Evolutionary conservation across 2,329 filamentous ascomycete genomes (phyloP), one percentile per base, ranked within the genome.

Genomic region (Madurella mycetomatis): DNA sequence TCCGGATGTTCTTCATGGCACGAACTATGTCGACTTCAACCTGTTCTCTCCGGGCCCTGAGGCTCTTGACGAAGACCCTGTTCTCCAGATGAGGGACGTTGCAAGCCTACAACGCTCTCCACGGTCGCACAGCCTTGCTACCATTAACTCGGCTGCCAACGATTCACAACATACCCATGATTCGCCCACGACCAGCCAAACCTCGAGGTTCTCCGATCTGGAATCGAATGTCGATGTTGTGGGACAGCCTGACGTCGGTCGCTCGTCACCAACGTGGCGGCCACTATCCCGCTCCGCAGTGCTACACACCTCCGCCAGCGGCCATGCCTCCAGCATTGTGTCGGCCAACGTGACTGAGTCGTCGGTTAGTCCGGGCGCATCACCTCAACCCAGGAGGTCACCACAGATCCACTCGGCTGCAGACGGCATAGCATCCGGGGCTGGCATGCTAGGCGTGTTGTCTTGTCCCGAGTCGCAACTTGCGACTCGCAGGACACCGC

Each of bases 21-120:
- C 68, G 62, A 69, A 77, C 66, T 82, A 82, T 62, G 68, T 73
- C 60, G 79, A 82, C 69, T 82, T 82, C 70, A 77, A 75, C 63
- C 73, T 82, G 15, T 82, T 75, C 69, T 82, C 79, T 47, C 79
- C 79, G 2, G 67, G 69, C 18, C 74, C 76, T 16, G 72, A 68
- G 55, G 73, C 73, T 64, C 69, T 76, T 53, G 79, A 80, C 55
- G 79, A 82, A 43, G 70, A 64, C 19, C 62, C 62, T 52, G 57
- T 59, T 39, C 44, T 66, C n/a, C 57, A 57, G 44, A 60, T 61
- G 46, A 56, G 54, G 41, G 57, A 57, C 9, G 43, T 56, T n/a
- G 47, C 49, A 1, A 55, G 55, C 53, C 56, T 37, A 43, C 60
- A 55, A 13, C 55, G 43, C 32, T 57, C 55, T 11, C 50, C 56